Evolutionary conservation across 352 stramenopile genomes (phyloP).

Genomic region (Pythium sp.): DNA sequence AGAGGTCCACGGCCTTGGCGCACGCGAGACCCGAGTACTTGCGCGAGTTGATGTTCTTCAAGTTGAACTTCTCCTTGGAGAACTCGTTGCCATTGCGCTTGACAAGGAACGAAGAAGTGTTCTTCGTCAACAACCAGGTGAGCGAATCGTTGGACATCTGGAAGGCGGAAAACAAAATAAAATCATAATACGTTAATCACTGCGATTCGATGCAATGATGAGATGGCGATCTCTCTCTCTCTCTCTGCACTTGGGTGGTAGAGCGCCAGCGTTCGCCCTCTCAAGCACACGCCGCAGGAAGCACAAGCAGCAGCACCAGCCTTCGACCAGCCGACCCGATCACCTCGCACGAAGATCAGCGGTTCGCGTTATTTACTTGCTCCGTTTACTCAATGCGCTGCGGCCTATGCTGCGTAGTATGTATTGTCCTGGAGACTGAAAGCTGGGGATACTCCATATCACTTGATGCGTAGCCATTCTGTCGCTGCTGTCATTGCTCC

Average conservation of each 20-base stretch:
- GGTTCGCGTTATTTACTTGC: not conserved
- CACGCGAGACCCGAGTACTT: slow-evolving; percentile 97
- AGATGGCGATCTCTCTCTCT: not conserved
- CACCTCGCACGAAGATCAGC: not conserved
- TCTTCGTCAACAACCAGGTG: slow-evolving; percentile 96
- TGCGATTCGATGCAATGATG: not conserved
- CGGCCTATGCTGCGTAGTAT: not conserved
- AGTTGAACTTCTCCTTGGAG: slow-evolving; percentile 94
- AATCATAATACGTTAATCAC: not conserved
- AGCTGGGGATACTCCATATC: not conserved
- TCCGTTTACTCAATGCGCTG: not conserved
- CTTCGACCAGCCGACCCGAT: not conserved
- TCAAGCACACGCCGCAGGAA: not conserved
- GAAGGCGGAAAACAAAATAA: not conserved
- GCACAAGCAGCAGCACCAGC: not conserved
- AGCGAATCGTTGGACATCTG: slow-evolving; percentile 93
- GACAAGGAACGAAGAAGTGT: slow-evolving; percentile 95
- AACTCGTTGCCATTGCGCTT: slow-evolving; percentile 92
- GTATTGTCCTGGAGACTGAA: not conserved
- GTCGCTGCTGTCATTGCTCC: not conserved
- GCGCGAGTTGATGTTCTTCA: slow-evolving; percentile 93
- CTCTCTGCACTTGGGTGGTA: not conserved
- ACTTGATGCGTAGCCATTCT: slow-evolving; percentile 2
- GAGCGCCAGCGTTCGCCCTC: not conserved
- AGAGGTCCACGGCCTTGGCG: slow-evolving; percentile 91